Percentiles rank a stretch among this genome's conserved stretches.
Evolutionary conservation across 1,284 basidiomycete genomes (phyloP).

Genomic region (Trichosporon asahii): DNA sequence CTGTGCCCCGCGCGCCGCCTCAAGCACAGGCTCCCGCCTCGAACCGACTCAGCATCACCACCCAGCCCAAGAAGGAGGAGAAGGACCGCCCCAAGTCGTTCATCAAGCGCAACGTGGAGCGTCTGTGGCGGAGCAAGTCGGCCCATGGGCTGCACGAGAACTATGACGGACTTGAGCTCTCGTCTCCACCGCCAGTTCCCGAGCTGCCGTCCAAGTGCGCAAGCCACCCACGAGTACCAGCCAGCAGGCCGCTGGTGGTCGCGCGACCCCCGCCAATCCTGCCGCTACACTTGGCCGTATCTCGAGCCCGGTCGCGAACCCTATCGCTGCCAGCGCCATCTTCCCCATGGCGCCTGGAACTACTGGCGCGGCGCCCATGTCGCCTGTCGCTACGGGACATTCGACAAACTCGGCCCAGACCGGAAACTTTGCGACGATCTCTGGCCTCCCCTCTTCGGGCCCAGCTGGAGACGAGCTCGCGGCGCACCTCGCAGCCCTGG

Average conservation of each 20-base stretch:
- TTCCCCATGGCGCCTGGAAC: neutral
- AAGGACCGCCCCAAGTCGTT: constrained; percentile 17
- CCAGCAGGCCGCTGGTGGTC: neutral
- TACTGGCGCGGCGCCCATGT: neutral
- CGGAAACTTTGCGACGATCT: neutral
- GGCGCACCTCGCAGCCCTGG: neutral
- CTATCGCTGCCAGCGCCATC: neutral
- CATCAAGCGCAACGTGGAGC: constrained; percentile 45
- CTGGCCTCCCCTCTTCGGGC: neutral
- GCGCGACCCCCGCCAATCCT: neutral
- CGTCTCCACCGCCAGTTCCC: neutral
- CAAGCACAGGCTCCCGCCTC: neutral
- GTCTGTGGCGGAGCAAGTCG: constrained; percentile 46
- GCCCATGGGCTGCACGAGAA: constrained; percentile 35
- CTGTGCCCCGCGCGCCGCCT: neutral
- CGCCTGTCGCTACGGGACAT: neutral
- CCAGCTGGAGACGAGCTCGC: neutral
- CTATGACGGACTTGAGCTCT: constrained; percentile 9
- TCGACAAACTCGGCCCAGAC: neutral
- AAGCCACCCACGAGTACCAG: neutral
- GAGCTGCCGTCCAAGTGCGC: neutral
- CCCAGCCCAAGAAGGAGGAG: neutral
- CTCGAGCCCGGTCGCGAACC: constrained; percentile 1
- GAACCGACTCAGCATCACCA: neutral
- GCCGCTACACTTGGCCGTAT: neutral